phyloP scores from a whole-genome alignment of 805 yeast genomes.

The Lipomyces japonicus region DNA sequence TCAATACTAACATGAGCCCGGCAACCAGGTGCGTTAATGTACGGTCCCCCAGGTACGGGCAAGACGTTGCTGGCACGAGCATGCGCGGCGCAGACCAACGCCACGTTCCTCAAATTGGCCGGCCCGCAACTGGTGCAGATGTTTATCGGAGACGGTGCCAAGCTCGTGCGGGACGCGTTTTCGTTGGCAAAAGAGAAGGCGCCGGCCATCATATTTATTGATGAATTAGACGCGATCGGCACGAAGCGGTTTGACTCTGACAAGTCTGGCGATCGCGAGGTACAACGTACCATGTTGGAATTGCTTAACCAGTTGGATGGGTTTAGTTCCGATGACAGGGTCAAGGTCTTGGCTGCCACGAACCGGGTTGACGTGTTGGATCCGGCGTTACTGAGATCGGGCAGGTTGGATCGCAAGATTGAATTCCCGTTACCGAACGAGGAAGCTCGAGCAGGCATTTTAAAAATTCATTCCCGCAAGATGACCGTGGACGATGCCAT shows the following conservation, averaged over 20 bases:
- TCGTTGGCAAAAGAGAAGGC: constrained; percentile 97
- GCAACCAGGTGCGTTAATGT: constrained; percentile 66
- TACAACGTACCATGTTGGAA: constrained; percentile 98
- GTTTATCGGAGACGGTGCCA: constrained; percentile 99
- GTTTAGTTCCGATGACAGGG: constrained; percentile 94
- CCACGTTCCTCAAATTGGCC: constrained; percentile 91
- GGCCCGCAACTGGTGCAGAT: constrained; percentile 98
- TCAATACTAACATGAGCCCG: not conserved
- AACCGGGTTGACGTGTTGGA: constrained; percentile 96
- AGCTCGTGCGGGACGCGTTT: constrained; percentile 94
- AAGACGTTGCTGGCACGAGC: constrained; percentile 96
- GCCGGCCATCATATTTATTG: constrained; percentile 95
- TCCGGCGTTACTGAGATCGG: constrained; percentile 97
- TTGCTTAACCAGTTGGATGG: constrained; percentile 96
- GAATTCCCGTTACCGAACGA: constrained; percentile 98
- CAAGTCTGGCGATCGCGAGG: constrained; percentile 96
- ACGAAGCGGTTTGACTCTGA: constrained; percentile 97
- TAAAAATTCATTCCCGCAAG: constrained; percentile 95
- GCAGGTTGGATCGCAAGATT: constrained; percentile 94
- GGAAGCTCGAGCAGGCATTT: constrained; percentile 88
- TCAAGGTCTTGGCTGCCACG: constrained; percentile 96
- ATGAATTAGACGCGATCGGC: constrained; percentile 98
- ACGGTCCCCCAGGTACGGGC: constrained; percentile 99
- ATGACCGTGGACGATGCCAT: constrained; percentile 88
- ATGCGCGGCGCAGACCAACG: constrained; percentile 98